Evolutionary conservation across 2,329 filamentous ascomycete genomes (phyloP), one percentile per base, ranked within the genome.

Genomic region (Fusarium sp.): DNA sequence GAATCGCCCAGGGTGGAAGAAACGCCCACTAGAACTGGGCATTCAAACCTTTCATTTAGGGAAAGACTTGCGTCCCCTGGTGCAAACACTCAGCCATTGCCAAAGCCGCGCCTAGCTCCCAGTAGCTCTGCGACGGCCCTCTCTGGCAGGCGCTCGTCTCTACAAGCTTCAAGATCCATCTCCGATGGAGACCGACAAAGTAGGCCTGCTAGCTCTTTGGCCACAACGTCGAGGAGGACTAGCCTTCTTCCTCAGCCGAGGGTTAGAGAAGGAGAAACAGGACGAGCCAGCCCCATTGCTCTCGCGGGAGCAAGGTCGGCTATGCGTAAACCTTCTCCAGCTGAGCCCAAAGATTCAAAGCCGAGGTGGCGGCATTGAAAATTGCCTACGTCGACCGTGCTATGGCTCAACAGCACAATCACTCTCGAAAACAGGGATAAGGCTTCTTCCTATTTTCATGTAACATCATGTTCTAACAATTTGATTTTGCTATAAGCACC

Each of bases 201-300:
- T 75, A 83, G 88, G 31, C 84, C 89, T 13, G 85, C 84, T 43
- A 90, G 87, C 74, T 90, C 88, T 5, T 73, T 90, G 44, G 85
- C 87, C 8, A 78, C 80, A 4, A 73, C 78, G 20, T 82, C 79
- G 58, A 80, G 87, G 63, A 84, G 88, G 31, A 81, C 78, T 6
- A 89, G 87, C 71, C 73, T 90, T 59, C 78, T 90, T 22, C 87
- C 88, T 18, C 81, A 85, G 57, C 81, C 84, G 1, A 83, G 75
- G 26, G 71, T 74, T 5, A 78, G 71, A 42, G 75, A 78, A 8
- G 76, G 76, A 26, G 73, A 79, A 18, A 79, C 79, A 15, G 86
- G 86, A 7, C 80, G 85, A 18, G 80, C 82, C 39, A 87, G 82
- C 53, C 85, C 86, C 6, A 82, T 85, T 54, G 79, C 84, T 24